These are phyloP conservation scores for Suillus plorans DNA, from an alignment of 768 basidiomycete species.

Conservation along the genomic window DNA sequence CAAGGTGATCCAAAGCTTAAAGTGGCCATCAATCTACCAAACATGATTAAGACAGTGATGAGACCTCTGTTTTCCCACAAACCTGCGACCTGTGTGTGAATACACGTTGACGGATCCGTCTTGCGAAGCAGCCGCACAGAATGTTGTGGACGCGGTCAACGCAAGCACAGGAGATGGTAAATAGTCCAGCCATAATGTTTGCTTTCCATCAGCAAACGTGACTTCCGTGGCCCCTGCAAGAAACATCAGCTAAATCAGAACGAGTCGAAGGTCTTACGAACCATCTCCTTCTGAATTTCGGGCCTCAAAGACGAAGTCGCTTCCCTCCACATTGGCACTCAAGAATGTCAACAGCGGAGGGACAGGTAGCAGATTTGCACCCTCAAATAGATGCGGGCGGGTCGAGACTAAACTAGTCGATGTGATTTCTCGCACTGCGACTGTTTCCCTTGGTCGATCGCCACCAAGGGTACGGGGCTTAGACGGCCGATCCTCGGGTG, in stretches of 20 bases:
- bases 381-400: conserved; percentile 19
- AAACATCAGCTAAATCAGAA: neutral
- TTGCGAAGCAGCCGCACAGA: conserved; percentile 75
- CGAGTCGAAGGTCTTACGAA: conserved; percentile 28
- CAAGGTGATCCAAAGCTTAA: conserved; percentile 71
- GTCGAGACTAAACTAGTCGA: conserved; percentile 17
- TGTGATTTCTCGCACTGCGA: conserved; percentile 56
- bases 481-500: conserved; percentile 33
- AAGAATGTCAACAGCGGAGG: conserved; percentile 64
- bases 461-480: conserved; percentile 68
- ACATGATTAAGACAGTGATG: neutral
- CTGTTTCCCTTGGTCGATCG: conserved; percentile 50
- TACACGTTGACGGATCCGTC: conserved; percentile 86
- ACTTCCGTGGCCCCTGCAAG: conserved; percentile 65
- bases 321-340: conserved; percentile 59
- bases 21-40: conserved; percentile 69
- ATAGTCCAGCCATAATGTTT: conserved; percentile 90
- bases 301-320: conserved; percentile 70
- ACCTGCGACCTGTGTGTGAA: conserved; percentile 83
- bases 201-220: conserved; percentile 58
- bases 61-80: conserved; percentile 17
- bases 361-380: conserved; percentile 34
- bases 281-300: conserved; percentile 71
- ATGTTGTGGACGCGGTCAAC: conserved; percentile 59
- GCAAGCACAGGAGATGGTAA: conserved; percentile 70